Conservation (phyloP, 2,329 filamentous ascomycete species). For the Keithomyces neogunnii region DNA sequence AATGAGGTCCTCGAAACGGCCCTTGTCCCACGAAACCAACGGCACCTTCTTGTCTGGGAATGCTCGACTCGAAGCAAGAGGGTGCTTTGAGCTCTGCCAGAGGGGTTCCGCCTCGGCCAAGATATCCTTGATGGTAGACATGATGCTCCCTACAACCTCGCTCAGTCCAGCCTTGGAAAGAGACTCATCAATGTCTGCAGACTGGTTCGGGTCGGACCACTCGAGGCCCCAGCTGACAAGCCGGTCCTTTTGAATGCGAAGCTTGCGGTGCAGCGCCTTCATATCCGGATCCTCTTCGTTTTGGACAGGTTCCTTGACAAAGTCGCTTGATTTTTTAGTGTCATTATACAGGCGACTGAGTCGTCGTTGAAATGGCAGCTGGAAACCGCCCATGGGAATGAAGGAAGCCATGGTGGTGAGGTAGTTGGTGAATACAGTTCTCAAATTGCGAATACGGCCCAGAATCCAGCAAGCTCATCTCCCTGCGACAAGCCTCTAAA, state of each 20-base stretch:
- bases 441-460: no score
- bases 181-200: constrained; percentile 62
- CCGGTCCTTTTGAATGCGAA: constrained; percentile 72
- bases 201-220: constrained; percentile 65
- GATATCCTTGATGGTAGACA: constrained; percentile 74
- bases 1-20: constrained; percentile 66
- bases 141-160: constrained; percentile 69
- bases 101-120: constrained; percentile 67
- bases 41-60: constrained; percentile 45
- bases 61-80: constrained; percentile 28
- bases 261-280: constrained; percentile 63
- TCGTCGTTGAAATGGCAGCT: constrained; percentile 51
- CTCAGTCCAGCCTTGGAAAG: constrained; percentile 66
- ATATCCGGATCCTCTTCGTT: constrained; percentile 61
- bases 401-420: constrained; percentile 37
- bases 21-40: constrained; percentile 58
- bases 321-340: constrained; percentile 70
- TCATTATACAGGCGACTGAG: constrained; percentile 71
- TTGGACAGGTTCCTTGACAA: constrained; percentile 56
- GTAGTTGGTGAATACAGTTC: background rate
- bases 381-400: constrained; percentile 41
- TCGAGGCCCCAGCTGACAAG: constrained; percentile 73
- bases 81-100: constrained; percentile 51
- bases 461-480: no score
- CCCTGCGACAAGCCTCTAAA: no score